Conservation (phyloP, 2,329 filamentous ascomycete genomes). For the Sphaerostilbella broomeana region DNA sequence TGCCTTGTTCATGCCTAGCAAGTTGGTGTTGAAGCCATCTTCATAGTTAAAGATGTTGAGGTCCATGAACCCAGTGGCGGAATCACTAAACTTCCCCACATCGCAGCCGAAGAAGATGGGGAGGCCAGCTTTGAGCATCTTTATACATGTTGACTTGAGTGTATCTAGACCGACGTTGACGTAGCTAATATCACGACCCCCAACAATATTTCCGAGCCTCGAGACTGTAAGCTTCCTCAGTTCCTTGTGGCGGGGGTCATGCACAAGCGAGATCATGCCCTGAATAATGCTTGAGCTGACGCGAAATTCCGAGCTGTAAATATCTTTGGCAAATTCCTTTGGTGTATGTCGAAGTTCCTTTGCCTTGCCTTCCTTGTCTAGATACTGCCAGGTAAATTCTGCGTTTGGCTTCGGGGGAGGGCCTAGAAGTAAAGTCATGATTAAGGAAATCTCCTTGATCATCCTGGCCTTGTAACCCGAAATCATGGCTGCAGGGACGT, state of each 20-base stretch:
- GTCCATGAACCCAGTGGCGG: conserved; percentile 69
- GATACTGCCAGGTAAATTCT: conserved; percentile 74
- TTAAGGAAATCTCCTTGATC: conserved; percentile 71
- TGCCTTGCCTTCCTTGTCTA: conserved; percentile 60
- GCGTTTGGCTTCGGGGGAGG: conserved; percentile 64
- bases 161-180: conserved; percentile 71
- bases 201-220: conserved; percentile 74
- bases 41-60: conserved; percentile 69
- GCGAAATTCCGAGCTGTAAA: conserved; percentile 54
- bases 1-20: conserved; percentile 70
- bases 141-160: conserved; percentile 67
- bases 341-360: conserved; percentile 60
- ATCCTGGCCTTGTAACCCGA: conserved; percentile 61
- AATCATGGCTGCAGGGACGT: conserved; percentile 29
- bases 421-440: conserved; percentile 77
- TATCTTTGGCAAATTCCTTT: conserved; percentile 62
- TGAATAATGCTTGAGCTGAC: conserved; percentile 56
- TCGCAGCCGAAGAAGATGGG: conserved; percentile 88
- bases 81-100: conserved; percentile 75
- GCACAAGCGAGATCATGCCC: conserved; percentile 71
- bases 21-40: conserved; percentile 71
- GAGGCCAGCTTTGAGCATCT: conserved; percentile 69
- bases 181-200: conserved; percentile 69
- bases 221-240: conserved; percentile 68
- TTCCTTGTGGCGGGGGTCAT: conserved; percentile 75